Evolutionary conservation across 169 alveolate species (phyloP).

Genomic region (Plasmodium coatneyi): DNA sequence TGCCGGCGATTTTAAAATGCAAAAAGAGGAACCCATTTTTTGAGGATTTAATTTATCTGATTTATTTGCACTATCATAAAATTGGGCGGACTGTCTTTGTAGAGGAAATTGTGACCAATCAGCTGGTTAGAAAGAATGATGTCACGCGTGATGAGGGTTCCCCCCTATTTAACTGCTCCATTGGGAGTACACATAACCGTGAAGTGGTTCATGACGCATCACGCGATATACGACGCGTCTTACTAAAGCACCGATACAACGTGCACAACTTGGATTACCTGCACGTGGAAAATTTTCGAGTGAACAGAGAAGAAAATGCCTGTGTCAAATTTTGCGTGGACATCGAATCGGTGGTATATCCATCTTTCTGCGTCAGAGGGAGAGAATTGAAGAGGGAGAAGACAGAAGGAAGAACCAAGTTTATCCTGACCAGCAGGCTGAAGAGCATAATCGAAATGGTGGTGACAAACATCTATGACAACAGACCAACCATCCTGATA

Average conservation of each 20-base stretch:
- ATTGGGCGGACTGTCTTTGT: neutral
- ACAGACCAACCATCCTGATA: constrained; percentile 50
- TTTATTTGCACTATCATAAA: constrained; percentile 41
- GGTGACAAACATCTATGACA: constrained; percentile 41
- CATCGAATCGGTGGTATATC: constrained; percentile 30
- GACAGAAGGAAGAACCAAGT: neutral
- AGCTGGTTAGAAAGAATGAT: neutral
- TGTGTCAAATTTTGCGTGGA: neutral
- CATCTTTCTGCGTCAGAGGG: constrained; percentile 23
- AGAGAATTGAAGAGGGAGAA: neutral
- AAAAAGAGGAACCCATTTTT: constrained; percentile 16
- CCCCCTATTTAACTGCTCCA: neutral
- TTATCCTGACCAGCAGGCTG: constrained; percentile 41
- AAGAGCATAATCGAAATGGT: constrained; percentile 15
- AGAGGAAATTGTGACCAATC: neutral
- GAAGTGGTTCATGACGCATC: neutral
- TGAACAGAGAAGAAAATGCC: neutral
- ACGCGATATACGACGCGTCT: neutral
- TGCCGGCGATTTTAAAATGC: constrained; percentile 12
- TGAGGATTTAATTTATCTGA: constrained; percentile 27
- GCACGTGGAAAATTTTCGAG: constrained; percentile 41
- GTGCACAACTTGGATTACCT: constrained; percentile 14
- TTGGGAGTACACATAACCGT: neutral
- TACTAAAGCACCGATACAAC: constrained; percentile 1
- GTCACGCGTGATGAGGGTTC: neutral